A percentile compares a stretch with the other conserved stretches of the same genome.
These are phyloP conservation scores for Alternaria ventricosa DNA, from an alignment of 2,329 filamentous ascomycete species.

Conservation along the genomic window DNA sequence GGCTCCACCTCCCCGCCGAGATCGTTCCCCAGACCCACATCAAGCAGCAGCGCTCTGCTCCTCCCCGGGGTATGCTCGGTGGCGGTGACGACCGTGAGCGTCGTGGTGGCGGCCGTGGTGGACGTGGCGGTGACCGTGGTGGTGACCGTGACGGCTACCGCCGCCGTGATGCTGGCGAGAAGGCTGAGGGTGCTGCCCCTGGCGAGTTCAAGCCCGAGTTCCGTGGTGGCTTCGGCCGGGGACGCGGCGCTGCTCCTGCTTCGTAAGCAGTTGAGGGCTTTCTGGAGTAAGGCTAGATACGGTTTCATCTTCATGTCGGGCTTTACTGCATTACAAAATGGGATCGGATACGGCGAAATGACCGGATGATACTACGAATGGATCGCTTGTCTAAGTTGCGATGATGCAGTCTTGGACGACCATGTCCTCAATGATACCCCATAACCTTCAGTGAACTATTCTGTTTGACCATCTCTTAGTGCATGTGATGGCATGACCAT, in stretches of 20 bases:
- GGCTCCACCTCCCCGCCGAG: constrained; percentile 99
- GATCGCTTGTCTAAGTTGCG: constrained; percentile 37
- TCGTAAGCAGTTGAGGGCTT: constrained; percentile 39
- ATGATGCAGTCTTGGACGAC: constrained; percentile 30
- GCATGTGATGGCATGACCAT: background rate
- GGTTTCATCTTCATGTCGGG: constrained; percentile 33
- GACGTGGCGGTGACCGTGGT: constrained; percentile 65
- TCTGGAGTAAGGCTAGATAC: constrained; percentile 28
- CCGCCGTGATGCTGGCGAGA: constrained; percentile 74
- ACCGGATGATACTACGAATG: constrained; percentile 49
- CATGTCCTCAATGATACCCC: constrained; percentile 48
- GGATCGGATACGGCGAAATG: constrained; percentile 47
- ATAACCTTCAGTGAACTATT: constrained; percentile 36
- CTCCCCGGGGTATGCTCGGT: constrained; percentile 97
- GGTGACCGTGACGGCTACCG: constrained; percentile 84
- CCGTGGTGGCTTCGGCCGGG: constrained; percentile 53
- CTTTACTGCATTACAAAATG: constrained; percentile 45
- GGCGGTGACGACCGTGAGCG: constrained; percentile 75
- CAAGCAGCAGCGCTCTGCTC: constrained; percentile 99
- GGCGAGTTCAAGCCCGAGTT: constrained; percentile 54
- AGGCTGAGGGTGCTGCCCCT: constrained; percentile 48
- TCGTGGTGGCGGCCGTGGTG: constrained; percentile 72
- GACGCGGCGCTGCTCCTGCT: constrained; percentile 47
- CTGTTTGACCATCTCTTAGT: background rate
- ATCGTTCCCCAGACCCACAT: constrained; percentile 99